Base-by-base conservation (phyloP, 768 basidiomycete genomes). In the Dioszegia hungarica region DNA sequence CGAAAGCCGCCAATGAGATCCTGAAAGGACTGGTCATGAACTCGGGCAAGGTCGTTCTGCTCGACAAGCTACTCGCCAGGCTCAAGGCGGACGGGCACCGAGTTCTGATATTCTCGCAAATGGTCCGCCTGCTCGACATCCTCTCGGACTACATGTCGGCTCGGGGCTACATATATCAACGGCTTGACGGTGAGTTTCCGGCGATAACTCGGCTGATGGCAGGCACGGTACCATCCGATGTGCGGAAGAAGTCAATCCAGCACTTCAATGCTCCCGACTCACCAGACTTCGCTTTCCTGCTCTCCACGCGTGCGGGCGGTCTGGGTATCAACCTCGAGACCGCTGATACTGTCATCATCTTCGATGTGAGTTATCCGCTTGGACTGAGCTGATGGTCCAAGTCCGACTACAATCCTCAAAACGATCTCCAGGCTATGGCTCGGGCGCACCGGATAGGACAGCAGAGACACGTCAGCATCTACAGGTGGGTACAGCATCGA, bases 331-430 rank as follows among this genome's bases (percentile, higher is more conserved):
- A 99, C 78, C 81, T 99, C 62, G 95, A 98, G 79, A 98, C 95
- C 37, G 95, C 95, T 15, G 86, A 99, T 78, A 99, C 95, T 2
- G 94, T 98, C 68, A 94, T 98, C 76, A 97, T 98, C 70, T 98
- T 97, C 72, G 94, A 99, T 50, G 70, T 72, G 50, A 55, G 67
- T 57, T 17, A 8, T 25, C n/a, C n/a, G 40, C 12, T 11, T 17
- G 9, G 6, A 33, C 34, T 0, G 15, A 10, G 33, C n/a, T 40
- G 9, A 47, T n/a, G n/a, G n/a, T n/a, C 43, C 2, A 75, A 92
- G 90, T 93, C 90, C 74, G 92, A 94, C 74, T 94, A 91, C 89
- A 97, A 97, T 76, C 93, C 93, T 17, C 93, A 95, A 77, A 98
- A 98, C 76, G 95, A 98, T 73, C 78, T 99, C 59, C 94, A 98